Base-by-base conservation (phyloP, 1,139 yeast species). In the Debaryomyces coudertii region DNA sequence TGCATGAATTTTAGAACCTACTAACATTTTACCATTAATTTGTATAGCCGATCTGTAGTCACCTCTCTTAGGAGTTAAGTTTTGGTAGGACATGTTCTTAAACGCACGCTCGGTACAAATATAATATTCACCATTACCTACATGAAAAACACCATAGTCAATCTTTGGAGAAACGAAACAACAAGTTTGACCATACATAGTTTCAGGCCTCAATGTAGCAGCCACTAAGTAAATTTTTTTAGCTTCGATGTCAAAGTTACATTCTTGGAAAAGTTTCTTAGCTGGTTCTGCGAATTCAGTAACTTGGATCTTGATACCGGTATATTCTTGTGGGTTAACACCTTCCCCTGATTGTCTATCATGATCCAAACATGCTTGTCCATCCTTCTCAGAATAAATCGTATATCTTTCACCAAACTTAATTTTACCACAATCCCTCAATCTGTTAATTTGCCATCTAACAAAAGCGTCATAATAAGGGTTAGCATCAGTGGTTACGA, bases 301-400 rank as follows among this genome's bases (percentile, higher is more conserved):
- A 41, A 87, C 78, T 66, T 79, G 73, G 61, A 93, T 93, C 78
- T 93, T 93, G 63, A 93, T 83, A 59, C 95, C 97, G 36, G 90
- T 85, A 69, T 93, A 93, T 69, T 93, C 99, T 71, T 95, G 99
- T 36, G 99, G 97, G 56, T 86, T 82, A 43, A 93, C 92, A 66
- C 96, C 99, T 76, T 93, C 99, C 65, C 99, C 99, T 43, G 93
- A 82, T 68, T 82, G 87, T 79, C 99, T 87, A 71, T 93, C 99
- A 69, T 93, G 99, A 70, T 93, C 99, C 90, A 93, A 92, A 78
- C 99, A 93, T 40, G 99, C 96, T 76, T 93, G 99, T 51, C 97
- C 97, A 71, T 93, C 99, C 73, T 88, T 92, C 63, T 92, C 96
- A 36, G 98, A 92, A 73, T 89, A 93, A 59, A 93, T 90, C 55